phyloP scores from a whole-genome alignment of 768 basidiomycete species.

The Pulveroboletus sp. region DNA sequence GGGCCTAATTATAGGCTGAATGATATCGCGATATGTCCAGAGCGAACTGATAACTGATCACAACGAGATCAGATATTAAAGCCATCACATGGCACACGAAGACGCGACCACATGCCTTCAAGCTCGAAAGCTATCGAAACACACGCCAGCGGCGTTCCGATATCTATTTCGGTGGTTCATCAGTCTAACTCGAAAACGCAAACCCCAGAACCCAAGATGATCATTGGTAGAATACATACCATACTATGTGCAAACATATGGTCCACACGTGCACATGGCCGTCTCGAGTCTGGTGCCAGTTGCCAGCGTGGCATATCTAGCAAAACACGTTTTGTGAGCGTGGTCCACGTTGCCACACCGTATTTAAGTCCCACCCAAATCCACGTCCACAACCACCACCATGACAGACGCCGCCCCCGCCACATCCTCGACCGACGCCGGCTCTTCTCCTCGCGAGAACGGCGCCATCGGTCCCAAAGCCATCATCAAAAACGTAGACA shows the following conservation, averaged over 20 bases:
- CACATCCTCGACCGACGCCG: slow-evolving; percentile 53
- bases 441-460: slow-evolving; percentile 40
- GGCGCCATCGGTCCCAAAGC: slow-evolving; percentile 62
- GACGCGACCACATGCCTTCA: too few species aligned
- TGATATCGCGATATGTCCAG: too few species aligned
- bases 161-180: not conserved
- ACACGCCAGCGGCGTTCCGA: too few species aligned
- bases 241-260: too few species aligned
- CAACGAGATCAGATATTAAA: too few species aligned
- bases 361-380: slow-evolving; percentile 25
- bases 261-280: not conserved
- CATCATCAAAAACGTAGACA: slow-evolving; percentile 95
- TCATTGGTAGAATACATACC: not conserved
- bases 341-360: slow-evolving; percentile 8
- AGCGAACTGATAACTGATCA: too few species aligned
- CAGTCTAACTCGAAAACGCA: not conserved
- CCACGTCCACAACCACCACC: slow-evolving; percentile 3
- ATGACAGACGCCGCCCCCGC: slow-evolving; percentile 63
- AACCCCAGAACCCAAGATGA: not conserved
- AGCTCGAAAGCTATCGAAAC: too few species aligned
- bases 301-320: too few species aligned
- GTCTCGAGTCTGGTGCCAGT: too few species aligned
- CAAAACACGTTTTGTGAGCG: too few species aligned
- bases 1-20: too few species aligned
- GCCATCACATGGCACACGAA: too few species aligned